A percentile compares a stretch with the other conserved stretches of the same genome.
phyloP scores from a whole-genome alignment of 139 green algal genomes.

The Ettlia oleoabundans region DNA sequence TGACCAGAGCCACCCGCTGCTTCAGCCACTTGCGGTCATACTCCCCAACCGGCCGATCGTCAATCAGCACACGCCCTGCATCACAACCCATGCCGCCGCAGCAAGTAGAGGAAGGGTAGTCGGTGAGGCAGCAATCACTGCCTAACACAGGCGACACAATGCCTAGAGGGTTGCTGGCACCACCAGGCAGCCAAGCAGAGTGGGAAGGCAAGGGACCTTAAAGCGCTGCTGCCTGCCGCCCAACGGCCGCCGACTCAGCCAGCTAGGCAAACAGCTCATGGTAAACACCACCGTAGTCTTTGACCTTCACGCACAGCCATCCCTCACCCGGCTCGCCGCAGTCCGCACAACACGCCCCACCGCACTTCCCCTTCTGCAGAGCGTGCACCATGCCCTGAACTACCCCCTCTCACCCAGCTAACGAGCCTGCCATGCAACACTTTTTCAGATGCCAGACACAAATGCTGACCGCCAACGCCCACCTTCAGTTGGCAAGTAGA shows the following conservation, averaged over 20 bases:
- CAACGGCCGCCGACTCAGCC: background rate
- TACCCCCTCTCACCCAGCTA: background rate
- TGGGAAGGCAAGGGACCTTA: too few relatives aligned
- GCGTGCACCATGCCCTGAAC: background rate
- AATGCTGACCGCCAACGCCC: background rate
- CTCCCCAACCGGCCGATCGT: slow-evolving; percentile 71
- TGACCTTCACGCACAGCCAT: too few relatives aligned
- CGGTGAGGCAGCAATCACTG: background rate
- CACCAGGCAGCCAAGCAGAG: too few relatives aligned
- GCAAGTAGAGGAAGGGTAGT: background rate
- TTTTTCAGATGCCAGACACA: too few relatives aligned
- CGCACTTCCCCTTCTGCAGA: too few relatives aligned
- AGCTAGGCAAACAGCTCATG: too few relatives aligned
- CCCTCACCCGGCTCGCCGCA: too few relatives aligned
- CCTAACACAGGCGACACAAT: too few relatives aligned
- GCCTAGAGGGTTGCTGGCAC: too few relatives aligned
- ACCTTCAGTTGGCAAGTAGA: slow-evolving; percentile 79
- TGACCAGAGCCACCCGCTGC: slow-evolving; percentile 64
- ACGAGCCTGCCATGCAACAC: too few relatives aligned
- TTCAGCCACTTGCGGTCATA: slow-evolving; percentile 74
- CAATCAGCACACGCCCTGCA: slow-evolving; percentile 71
- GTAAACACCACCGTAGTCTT: background rate
- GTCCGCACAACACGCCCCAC: too few relatives aligned
- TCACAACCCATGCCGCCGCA: background rate
- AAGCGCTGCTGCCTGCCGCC: too few relatives aligned